Evolutionary conservation across 192 early-diverging fungal genomes (phyloP).

Genomic region (Podila horticola): DNA sequence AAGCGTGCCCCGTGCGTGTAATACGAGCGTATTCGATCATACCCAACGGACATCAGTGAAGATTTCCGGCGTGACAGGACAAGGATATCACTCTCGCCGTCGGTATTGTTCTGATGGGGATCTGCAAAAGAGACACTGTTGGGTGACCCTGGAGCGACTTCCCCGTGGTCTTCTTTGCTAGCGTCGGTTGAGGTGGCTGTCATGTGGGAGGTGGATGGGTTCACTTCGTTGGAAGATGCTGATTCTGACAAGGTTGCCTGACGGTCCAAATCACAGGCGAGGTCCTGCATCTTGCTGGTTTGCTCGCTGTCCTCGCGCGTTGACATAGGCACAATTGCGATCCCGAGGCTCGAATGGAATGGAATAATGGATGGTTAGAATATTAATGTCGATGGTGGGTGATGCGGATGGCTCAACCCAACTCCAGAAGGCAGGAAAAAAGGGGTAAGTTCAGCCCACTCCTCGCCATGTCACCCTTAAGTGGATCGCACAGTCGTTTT

Average conservation of each 20-base stretch:
- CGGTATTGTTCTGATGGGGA: neutral
- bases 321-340: neutral
- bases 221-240: neutral
- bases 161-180: neutral
- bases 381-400: neutral
- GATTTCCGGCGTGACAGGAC: constrained; percentile 20
- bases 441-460: too few relatives aligned
- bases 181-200: neutral
- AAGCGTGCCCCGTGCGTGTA: neutral
- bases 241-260: neutral
- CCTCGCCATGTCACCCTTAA: too few relatives aligned
- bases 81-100: neutral
- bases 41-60: constrained; percentile 15
- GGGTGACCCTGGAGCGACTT: neutral
- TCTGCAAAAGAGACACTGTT: neutral
- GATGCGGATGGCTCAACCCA: too few relatives aligned
- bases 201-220: neutral
- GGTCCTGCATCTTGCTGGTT: neutral
- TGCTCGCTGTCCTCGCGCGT: constrained; percentile 1
- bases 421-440: too few relatives aligned
- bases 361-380: neutral
- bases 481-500: too few relatives aligned
- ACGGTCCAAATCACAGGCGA: neutral
- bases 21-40: neutral
- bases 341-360: neutral